Conservation (phyloP, 2,329 filamentous ascomycete genomes). For the Trichoderma arundinaceum region DNA sequence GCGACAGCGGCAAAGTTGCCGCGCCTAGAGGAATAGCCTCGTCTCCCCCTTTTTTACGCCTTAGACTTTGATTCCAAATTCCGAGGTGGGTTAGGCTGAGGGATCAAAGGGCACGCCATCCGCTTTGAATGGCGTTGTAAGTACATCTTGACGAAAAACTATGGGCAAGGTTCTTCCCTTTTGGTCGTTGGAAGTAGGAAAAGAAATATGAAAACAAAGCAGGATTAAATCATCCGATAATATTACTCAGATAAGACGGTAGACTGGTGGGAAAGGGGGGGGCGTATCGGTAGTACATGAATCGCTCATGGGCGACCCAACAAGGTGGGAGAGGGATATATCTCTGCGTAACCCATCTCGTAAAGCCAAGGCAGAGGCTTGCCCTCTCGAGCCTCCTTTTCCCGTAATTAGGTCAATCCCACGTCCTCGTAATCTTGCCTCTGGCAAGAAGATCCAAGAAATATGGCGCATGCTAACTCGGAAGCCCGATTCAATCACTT, state of each 20-base stretch:
- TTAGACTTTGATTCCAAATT: too few species aligned
- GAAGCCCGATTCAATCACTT: not conserved
- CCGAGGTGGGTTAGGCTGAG: too few species aligned
- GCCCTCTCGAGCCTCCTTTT: not conserved
- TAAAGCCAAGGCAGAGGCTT: not conserved
- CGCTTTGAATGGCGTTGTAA: not conserved
- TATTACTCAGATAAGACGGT: not conserved
- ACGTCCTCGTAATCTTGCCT: not conserved
- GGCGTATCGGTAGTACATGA: not conserved
- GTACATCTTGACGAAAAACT: not conserved
- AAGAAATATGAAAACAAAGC: not conserved
- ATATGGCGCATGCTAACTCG: too few species aligned
- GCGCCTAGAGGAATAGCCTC: not conserved
- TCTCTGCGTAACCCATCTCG: constrained; percentile 1
- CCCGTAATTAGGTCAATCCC: not conserved
- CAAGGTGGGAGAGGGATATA: not conserved
- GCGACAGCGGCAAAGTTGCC: not conserved
- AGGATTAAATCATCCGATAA: too few species aligned
- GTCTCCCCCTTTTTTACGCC: not conserved
- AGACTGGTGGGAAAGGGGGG: not conserved
- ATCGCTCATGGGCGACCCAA: constrained; percentile 1
- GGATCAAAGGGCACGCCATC: too few species aligned
- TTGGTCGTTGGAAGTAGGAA: not conserved
- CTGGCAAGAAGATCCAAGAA: not conserved
- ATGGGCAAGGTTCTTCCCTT: not conserved